A percentile compares a stretch with the other conserved stretches of the same genome.
Evolutionary conservation across 768 basidiomycete genomes (phyloP).

Genomic region (Russula sp.): DNA sequence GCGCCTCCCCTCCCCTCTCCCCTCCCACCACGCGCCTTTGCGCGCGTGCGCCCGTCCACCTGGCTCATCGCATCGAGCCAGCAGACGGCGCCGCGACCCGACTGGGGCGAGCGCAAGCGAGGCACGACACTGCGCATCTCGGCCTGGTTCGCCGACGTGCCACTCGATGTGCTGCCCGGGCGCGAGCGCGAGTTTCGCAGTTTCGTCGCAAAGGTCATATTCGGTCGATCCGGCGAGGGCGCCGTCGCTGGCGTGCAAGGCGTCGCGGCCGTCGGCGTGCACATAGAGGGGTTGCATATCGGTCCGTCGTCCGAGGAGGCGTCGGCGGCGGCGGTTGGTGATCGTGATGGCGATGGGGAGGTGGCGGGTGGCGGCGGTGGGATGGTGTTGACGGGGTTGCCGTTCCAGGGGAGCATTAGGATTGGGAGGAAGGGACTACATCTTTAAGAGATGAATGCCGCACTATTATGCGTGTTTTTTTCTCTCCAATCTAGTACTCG

Average conservation of each 20-base stretch:
- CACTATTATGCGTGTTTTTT: too few relatives aligned
- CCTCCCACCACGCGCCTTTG: constrained; percentile 66
- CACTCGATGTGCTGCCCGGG: constrained; percentile 70
- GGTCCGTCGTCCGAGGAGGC: background rate
- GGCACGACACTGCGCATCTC: constrained; percentile 52
- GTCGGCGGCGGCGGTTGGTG: too few relatives aligned
- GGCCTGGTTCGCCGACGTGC: constrained; percentile 64
- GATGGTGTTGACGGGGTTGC: constrained; percentile 15
- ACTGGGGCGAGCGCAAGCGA: constrained; percentile 35
- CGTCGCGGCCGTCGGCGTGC: constrained; percentile 13
- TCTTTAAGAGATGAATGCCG: background rate
- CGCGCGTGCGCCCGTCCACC: constrained; percentile 59
- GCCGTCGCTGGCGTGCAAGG: constrained; percentile 20
- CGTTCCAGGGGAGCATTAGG: constrained; percentile 17
- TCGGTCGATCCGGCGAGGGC: constrained; percentile 1
- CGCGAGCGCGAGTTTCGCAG: constrained; percentile 67
- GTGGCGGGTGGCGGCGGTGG: too few relatives aligned
- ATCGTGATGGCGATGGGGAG: background rate
- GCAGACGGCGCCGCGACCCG: constrained; percentile 32
- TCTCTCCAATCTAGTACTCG: too few relatives aligned
- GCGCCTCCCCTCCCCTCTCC: constrained; percentile 55
- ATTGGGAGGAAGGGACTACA: constrained; percentile 5
- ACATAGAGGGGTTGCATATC: constrained; percentile 11
- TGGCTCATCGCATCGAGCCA: constrained; percentile 51
- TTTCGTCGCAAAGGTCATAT: constrained; percentile 66